Base-by-base conservation (phyloP, 805 yeast genomes). In the Candida patagonica region DNA sequence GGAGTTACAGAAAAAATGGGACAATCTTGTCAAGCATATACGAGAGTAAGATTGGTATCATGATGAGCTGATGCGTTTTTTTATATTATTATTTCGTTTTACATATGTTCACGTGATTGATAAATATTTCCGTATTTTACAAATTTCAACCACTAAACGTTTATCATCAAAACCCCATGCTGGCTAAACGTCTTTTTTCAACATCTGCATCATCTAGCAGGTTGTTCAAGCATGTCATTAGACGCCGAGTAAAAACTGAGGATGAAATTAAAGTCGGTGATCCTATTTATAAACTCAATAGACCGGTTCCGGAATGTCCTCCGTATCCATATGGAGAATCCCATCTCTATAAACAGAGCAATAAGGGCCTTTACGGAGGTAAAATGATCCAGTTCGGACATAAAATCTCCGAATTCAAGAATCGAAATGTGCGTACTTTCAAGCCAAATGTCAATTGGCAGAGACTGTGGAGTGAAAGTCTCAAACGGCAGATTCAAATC, bases 311-410 rank as follows among this genome's bases (percentile, higher is more conserved):
- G 21, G 48, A 65, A 35, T 67, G 67, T 48, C 92, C 92, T 8
- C 77, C 68, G 7, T 82, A 82, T 56, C 79, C 83, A 38, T 89
- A 80, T 61, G 89, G 89, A 21, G 87, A 82, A 43, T 71, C 96
- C 2, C 63, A 67, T 39, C 70, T 76, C 45, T 89, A 77, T 67
- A 87, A 87, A 57, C 81, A 87, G 62, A 78, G 88, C 50, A 85
- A 89, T 59, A 66, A 79, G 38, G 98, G 97, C 4, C 69, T 92
- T 30, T 89, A 74, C 58, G 99, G 97, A 19, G 98, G 96, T 12
- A 74, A 82, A 41, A 80, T 80, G 55, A 73, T 84, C 37, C 77
- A 75, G 48, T 71, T 77, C 47, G 94, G 95, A 50, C 75, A 85
- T 61, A 73, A 75, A 42, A 71, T 88, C 43, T 76, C 95, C 12